Evolutionary conservation across 768 basidiomycete genomes (phyloP).

Genomic region (Nidularia pulvinata): DNA sequence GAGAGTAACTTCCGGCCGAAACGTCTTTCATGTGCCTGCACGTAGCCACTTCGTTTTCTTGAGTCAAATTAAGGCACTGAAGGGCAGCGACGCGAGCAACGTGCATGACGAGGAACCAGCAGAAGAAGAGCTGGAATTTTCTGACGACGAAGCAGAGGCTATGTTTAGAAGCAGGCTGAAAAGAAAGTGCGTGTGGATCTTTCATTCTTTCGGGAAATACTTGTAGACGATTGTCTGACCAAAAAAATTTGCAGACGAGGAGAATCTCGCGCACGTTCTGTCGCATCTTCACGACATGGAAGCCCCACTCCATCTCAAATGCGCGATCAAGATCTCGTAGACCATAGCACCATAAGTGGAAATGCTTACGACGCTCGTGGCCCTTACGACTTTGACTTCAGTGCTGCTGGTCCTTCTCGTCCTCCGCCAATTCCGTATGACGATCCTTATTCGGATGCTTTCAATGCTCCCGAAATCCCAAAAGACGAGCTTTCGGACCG

Average conservation of each 20-base stretch:
- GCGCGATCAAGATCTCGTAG: constrained; percentile 54
- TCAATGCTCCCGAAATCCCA: constrained; percentile 17
- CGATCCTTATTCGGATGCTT: constrained; percentile 68
- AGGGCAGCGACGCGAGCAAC: constrained; percentile 95
- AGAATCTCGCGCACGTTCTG: constrained; percentile 47
- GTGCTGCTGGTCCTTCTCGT: constrained; percentile 50
- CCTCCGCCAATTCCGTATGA: constrained; percentile 76
- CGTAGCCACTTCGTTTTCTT: constrained; percentile 87
- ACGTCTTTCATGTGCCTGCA: constrained; percentile 82
- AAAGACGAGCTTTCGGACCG: not conserved
- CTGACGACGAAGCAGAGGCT: constrained; percentile 91
- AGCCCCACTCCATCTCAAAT: constrained; percentile 54
- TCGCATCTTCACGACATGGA: constrained; percentile 50
- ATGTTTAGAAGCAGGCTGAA: constrained; percentile 64
- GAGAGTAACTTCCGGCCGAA: constrained; percentile 51
- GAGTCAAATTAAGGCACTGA: constrained; percentile 62
- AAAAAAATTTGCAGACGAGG: constrained; percentile 40
- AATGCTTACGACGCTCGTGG: constrained; percentile 70
- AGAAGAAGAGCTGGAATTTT: constrained; percentile 91
- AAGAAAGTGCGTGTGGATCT: constrained; percentile 44
- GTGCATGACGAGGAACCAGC: constrained; percentile 92
- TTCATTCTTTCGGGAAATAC: constrained; percentile 1
- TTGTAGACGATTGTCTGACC: constrained; percentile 2
- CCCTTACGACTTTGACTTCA: constrained; percentile 68
- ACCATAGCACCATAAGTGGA: constrained; percentile 40